Conservation (phyloP, 2,329 filamentous ascomycete species). For the Epichloe bromicola region DNA sequence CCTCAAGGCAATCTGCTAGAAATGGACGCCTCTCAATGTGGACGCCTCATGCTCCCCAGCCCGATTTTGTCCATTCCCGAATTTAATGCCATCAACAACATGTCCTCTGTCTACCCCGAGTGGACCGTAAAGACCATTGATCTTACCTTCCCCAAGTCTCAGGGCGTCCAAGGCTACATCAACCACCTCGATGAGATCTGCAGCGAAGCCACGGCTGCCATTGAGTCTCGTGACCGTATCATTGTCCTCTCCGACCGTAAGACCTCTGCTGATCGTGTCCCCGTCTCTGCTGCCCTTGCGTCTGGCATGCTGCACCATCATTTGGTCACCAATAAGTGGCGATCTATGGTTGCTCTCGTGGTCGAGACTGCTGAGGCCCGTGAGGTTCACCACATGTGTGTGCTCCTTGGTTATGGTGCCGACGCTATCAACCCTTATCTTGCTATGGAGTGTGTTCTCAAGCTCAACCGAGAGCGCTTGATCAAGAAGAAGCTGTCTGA, state of each 20-base stretch:
- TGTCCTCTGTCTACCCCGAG: constrained; percentile 55
- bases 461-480: constrained; percentile 85
- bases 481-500: constrained; percentile 81
- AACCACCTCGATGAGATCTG: constrained; percentile 82
- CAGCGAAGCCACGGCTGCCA: constrained; percentile 68
- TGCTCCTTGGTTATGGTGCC: constrained; percentile 88
- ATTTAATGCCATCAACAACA: constrained; percentile 76
- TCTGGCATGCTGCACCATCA: constrained; percentile 94
- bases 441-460: constrained; percentile 90
- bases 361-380: constrained; percentile 91
- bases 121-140: constrained; percentile 90
- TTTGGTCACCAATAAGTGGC: constrained; percentile 89
- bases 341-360: constrained; percentile 73
- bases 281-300: constrained; percentile 75
- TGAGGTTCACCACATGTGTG: constrained; percentile 97
- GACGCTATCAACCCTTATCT: constrained; percentile 93
- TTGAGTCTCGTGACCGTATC: constrained; percentile 71
- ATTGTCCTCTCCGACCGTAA: constrained; percentile 84
- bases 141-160: constrained; percentile 79
- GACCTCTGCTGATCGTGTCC: constrained; percentile 66
- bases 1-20: constrained; percentile 91
- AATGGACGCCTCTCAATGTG: constrained; percentile 84
- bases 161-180: constrained; percentile 74
- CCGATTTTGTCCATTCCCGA: constrained; percentile 82
- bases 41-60: constrained; percentile 72